Evolutionary conservation across 352 stramenopile species (phyloP), one percentile per base, ranked within the genome.

Genomic region (Globisporangium echinulatum): DNA sequence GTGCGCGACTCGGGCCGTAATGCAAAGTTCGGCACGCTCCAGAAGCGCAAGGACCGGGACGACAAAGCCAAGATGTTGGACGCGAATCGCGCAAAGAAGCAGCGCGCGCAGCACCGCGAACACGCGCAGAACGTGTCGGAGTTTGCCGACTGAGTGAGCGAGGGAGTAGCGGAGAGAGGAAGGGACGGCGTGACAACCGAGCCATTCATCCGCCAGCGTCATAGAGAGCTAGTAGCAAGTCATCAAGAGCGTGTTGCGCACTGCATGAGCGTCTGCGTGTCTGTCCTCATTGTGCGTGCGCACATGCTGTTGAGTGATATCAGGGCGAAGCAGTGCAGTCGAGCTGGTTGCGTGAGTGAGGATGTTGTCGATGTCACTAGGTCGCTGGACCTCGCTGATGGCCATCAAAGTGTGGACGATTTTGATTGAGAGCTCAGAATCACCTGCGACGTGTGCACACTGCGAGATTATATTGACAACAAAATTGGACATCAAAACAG

Each of bases 31-130:
- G 82, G 85, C 51, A 90, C 85, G 58, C 70, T 94, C 11, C 78
- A 90, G 46, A 94, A 94, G 62, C 81, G 85, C 56, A 92, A 92
- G 68, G 79, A 87, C 6, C 74, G 73, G 49, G 77, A 93, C 37
- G 79, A 91, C n/a, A 87, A 89, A 63, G 68, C 83, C 47, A 68
- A 82, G 50, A 61, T 73, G 43, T 62, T 82, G 36, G 44, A 78
- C 11, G 70, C 61, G n/a, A 75, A 82, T 58, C 84, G 82, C 61
- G 62, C 73, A 49, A 90, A 90, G 67, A 79, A 82, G 51, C 55
- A 85, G 53, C 71, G 71, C 59, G 66, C 81, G 49, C 67, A 79
- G 49, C 81, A 90, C 58, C 85, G 82, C 52, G 72, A 77, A 36
- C 89, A 84, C 67, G 71, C 74, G 50, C 79, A 89, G 52, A 67